These are phyloP conservation scores for Cyberlindnera suaveolens DNA, from an alignment of 805 yeast genomes.

Conservation along the genomic window DNA sequence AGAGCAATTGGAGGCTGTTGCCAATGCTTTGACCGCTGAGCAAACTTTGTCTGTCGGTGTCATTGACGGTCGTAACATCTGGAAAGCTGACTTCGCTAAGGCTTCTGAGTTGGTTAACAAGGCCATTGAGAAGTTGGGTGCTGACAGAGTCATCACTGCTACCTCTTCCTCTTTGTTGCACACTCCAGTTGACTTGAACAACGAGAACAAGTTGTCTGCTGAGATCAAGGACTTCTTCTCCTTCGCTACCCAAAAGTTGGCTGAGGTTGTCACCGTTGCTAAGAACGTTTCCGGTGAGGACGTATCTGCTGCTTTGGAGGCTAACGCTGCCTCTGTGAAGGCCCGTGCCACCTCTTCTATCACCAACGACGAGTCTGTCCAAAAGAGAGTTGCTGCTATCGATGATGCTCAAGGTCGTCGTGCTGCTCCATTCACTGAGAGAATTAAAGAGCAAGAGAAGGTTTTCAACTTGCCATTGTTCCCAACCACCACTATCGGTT, in stretches of 20 bases:
- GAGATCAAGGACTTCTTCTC: constrained; percentile 97
- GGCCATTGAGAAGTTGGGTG: constrained; percentile 82
- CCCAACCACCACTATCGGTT: constrained; percentile 99
- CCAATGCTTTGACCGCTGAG: constrained; percentile 53
- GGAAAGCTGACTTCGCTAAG: constrained; percentile 93
- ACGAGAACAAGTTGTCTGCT: constrained; percentile 86
- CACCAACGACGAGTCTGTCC: constrained; percentile 89
- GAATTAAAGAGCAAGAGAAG: constrained; percentile 83
- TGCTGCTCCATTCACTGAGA: constrained; percentile 76
- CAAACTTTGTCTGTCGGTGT: constrained; percentile 94
- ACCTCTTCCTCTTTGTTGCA: constrained; percentile 96
- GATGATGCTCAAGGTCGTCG: constrained; percentile 76
- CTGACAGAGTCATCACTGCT: constrained; percentile 81
- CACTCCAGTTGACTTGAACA: constrained; percentile 94
- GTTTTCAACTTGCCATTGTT: constrained; percentile 91
- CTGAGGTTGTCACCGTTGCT: constrained; percentile 87
- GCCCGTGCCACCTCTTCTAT: constrained; percentile 82
- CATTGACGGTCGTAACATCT: constrained; percentile 98
- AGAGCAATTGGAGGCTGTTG: constrained; percentile 86
- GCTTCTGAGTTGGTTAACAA: constrained; percentile 76
- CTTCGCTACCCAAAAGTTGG: constrained; percentile 93
- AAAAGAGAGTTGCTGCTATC: constrained; percentile 75
- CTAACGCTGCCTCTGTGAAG: constrained; percentile 80
- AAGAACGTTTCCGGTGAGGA: constrained; percentile 80
- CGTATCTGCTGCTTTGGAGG: constrained; percentile 70